phyloP scores from a whole-genome alignment of 164 flowering plant species.

The Sedum album region DNA sequence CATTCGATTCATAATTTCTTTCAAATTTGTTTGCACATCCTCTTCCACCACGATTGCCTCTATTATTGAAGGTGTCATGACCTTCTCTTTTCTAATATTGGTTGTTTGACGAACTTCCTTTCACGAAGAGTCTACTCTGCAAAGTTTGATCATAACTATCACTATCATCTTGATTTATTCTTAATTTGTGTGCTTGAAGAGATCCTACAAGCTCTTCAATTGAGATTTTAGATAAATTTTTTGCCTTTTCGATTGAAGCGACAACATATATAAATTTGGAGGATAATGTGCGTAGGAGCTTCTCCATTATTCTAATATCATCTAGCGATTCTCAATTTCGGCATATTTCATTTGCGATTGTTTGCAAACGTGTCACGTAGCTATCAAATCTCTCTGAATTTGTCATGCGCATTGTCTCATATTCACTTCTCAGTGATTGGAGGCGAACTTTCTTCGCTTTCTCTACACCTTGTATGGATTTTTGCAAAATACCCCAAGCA shows the following conservation, averaged over 20 bases:
- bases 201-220: slow-evolving; percentile 3
- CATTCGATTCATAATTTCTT: not conserved
- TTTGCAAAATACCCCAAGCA: slow-evolving; percentile 12
- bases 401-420: slow-evolving; percentile 9
- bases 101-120: not conserved
- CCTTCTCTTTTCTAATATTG: not conserved
- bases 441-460: slow-evolving; percentile 8
- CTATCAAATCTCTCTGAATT: slow-evolving; percentile 2
- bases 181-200: slow-evolving; percentile 1
- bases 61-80: too few relatives aligned
- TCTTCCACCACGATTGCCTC: not conserved
- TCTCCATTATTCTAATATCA: slow-evolving; percentile 9
- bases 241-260: not conserved
- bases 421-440: slow-evolving; percentile 10
- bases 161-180: not conserved
- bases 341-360: slow-evolving; percentile 12
- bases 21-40: not conserved
- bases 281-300: slow-evolving; percentile 7
- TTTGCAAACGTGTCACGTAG: slow-evolving; percentile 7
- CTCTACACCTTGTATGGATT: slow-evolving; percentile 7
- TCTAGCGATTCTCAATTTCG: slow-evolving; percentile 1
- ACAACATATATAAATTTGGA: slow-evolving; percentile 9
- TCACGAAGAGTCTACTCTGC: not conserved
- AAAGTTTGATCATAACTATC: not conserved
- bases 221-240: not conserved